Base-by-base conservation (phyloP, 2,329 filamentous ascomycete genomes). In the Drechslerella coelobrocha region DNA sequence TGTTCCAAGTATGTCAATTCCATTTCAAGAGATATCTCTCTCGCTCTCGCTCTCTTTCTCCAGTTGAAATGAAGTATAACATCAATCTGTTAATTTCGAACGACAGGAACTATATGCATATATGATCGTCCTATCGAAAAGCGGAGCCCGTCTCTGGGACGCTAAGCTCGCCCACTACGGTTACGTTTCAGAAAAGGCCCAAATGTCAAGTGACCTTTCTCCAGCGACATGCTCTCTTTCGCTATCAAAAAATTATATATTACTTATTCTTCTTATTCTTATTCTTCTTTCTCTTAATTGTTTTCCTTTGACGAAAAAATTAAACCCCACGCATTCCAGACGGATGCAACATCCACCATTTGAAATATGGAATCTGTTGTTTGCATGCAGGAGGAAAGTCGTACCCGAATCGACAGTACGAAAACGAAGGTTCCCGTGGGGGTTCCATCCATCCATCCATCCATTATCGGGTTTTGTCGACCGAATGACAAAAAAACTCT, bases 341-440 rank as follows among this genome's bases (percentile, higher is more conserved):
- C 41, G 37, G 21, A 57, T 55, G 48, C 62, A 53, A 53, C 62
- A 47, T 26, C 55, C 34, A 53, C 53, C 50, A 60, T 50, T 41
- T 39, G 47, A 61, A 37, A 68, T 68, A 68, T 68, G 54, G 55
- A 68, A 51, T 39, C 45, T 51, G 55, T 54, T 53, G 62, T 68
- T 68, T 61, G 62, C 62, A 61, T 68, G 62, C 62, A 61, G 62
- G 26, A 69, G 63, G 21, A 50, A 69, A 56, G 39, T 51, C 56
- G 17, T 52, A 17, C 47, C 57, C 48, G 27, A 61, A 53, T 61
- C 23, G 50, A 48, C 52, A 47, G 50, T 19, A 69, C 47, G 27
- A 61, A 68, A 51, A n/a, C 54, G 48, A 54, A 61, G 43, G 41
- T 39, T 23, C 56, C 63, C 63, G 63, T 69, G 63, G 63, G 63